Base-by-base conservation (phyloP, 371 early-diverging fungal genomes). In the Umbelopsis sp. region DNA sequence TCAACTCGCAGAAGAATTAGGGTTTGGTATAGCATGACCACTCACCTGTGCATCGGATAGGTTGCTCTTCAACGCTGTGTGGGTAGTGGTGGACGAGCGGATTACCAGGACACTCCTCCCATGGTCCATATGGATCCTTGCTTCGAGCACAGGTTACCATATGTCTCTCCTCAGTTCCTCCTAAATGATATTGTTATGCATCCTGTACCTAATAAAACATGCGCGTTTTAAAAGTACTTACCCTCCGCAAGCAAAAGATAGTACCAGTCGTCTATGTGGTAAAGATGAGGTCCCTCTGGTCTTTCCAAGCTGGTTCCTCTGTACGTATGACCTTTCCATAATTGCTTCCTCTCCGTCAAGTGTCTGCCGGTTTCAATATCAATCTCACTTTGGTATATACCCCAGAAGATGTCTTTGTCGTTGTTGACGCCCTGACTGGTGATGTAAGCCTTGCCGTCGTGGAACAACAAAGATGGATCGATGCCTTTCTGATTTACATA, bases 81-180 rank as follows among this genome's bases (percentile, higher is more conserved):
- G 67, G 63, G 11, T 62, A 63, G 11, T 74, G 74, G 7, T 52
- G 68, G 8, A 74, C 25, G 9, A 74, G 22, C 3, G 74, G 74
- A 44, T 74, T 74, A 9, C 24, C 11, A 41, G 71, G 71, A 44
- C 66, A 74, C 1, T 41, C 44, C 52, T 74, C 71, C 71, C 71
- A 74, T 8, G 66, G 70, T 12, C 65, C 32, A 44, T 71, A 70
- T 41, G 71, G 66, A 1, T 70, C 71, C n/a, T 66, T 45, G 22
- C 67, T 63, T 18, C 74, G 50, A 16, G 74, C 74, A 65, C 71
- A 63, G 4, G 63, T 51, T 9, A 74, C 57, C n/a, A 68, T 51
- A n/a, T 74, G 74, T 35, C 71, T 71, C 44, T 53, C 44, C 52
- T 71, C 74, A 10, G 71, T 71, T 44, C 74, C 74, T 65, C 74